Evolutionary conservation across 176 grass and related monocot species (phyloP), one percentile per base, ranked within the genome.

Genomic region (Puya raimondii): DNA sequence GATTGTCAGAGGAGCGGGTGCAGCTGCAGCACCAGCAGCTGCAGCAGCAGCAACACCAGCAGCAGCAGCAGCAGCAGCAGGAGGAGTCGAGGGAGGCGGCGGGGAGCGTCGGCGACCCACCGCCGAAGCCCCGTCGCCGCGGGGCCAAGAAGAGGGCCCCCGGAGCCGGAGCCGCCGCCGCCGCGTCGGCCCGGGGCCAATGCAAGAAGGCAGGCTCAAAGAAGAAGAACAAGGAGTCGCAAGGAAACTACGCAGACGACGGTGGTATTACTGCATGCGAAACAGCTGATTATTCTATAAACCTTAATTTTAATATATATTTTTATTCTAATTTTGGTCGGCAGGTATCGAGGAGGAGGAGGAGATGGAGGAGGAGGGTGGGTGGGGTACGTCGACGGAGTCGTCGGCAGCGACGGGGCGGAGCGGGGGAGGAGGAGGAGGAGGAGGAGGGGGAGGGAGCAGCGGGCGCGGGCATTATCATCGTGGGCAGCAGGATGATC

Each of bases 311-410:
- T n/a, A n/a, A n/a, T n/a, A n/a, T n/a, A n/a, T n/a, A n/a, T n/a
- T n/a, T n/a, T n/a, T 29, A 29, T n/a, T 29, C 27, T 6, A 42
- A 42, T 42, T 26, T 26, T 42, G 33, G 6, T 42, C 4, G 4
- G 33, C 33, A 61, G 56, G 21, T 21, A 6, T 18, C 56, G 70
- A 78, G 70, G 73, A 80, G 80, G 51, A 73, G 50, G 18, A 84
- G 83, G 81, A 48, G 64, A 47, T 63, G 73, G 73, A 84, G 77
- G 77, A 83, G 64, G 73, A 87, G 52, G 80, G 79, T 63, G 72
- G 29, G 29, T 33, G 29, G 29, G 29, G 29, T 33, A 6, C 29
- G 29, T 33, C 29, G 29, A 33, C 29, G 29, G 29, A 33, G 29
- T 33, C 29, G 29, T 33, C 29, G 29, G 29, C 29, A 5, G 29